Evolutionary conservation across 225 moss, liverwort and hornwort genomes (phyloP).

Genomic region (Polytrichum formosum): DNA sequence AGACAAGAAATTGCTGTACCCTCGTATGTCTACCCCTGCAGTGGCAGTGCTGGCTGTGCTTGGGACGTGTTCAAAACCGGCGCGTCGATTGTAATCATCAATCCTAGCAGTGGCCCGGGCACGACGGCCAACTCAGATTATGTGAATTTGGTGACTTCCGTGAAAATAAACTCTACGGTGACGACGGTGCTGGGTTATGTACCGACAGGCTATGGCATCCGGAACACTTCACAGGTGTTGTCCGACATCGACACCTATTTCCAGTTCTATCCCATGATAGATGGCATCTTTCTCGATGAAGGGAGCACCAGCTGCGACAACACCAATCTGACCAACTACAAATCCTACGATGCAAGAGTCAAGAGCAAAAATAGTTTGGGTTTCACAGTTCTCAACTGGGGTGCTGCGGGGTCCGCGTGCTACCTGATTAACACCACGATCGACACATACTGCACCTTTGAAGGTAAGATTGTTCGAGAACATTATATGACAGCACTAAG

Average conservation of each 20-base stretch:
- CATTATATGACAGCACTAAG: background rate
- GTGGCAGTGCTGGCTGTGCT: conserved; percentile 3
- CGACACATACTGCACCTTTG: conserved; percentile 25
- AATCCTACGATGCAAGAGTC: conserved; percentile 16
- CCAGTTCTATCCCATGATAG: conserved; percentile 11
- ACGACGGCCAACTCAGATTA: accelerated
- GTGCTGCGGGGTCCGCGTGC: conserved; percentile 15
- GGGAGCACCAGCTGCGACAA: conserved; percentile 1
- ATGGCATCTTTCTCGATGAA: conserved; percentile 42
- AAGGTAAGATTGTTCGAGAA: conserved; percentile 9
- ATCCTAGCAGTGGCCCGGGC: conserved; percentile 29
- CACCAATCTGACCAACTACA: background rate
- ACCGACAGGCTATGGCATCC: background rate
- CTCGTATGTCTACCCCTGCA: conserved; percentile 19
- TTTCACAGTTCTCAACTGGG: conserved; percentile 46
- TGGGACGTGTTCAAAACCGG: conserved; percentile 34
- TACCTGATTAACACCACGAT: conserved; percentile 18
- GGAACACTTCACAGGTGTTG: background rate
- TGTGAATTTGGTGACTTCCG: background rate
- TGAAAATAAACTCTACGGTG: conserved; percentile 16
- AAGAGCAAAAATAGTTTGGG: conserved; percentile 10
- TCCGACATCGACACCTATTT: conserved; percentile 20
- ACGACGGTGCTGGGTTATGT: conserved; percentile 29
- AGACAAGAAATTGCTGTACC: conserved; percentile 29
- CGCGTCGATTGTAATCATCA: conserved; percentile 28